Conservation (phyloP, 73 alveolate genomes). For the Tetrahymena thermophila region DNA sequence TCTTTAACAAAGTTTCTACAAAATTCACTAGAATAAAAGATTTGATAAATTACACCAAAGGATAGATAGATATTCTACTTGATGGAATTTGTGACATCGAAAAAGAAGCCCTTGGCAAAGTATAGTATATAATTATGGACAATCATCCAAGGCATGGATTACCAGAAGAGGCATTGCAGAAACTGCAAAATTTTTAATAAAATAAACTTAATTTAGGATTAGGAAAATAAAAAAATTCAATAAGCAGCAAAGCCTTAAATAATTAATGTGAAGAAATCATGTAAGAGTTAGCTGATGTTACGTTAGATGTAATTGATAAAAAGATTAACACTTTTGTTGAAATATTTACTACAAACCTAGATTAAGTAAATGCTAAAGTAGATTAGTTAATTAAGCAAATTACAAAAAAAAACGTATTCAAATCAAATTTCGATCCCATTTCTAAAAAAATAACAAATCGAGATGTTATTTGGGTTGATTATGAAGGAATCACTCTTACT, state of each 20-base stretch:
- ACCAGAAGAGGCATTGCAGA: background rate
- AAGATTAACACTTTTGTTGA: background rate
- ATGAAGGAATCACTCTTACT: background rate
- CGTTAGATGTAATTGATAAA: background rate
- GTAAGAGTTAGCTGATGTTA: background rate
- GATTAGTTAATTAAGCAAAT: background rate
- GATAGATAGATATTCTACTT: background rate
- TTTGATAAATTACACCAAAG: background rate
- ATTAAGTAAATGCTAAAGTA: background rate
- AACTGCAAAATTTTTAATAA: background rate
- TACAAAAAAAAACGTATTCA: background rate
- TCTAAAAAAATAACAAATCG: background rate
- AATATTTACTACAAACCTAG: background rate
- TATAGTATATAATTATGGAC: background rate
- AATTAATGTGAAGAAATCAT: background rate
- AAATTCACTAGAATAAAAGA: background rate
- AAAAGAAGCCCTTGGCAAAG: background rate
- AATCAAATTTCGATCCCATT: background rate
- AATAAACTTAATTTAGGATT: background rate
- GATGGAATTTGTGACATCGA: background rate
- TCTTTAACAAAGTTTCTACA: background rate
- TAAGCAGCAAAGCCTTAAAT: background rate
- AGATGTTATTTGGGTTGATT: background rate
- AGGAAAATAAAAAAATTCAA: background rate
- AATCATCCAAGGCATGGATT: background rate